Evolutionary conservation across 208 protist genomes (phyloP), one percentile per base, ranked within the genome.

Genomic region (Trypanosoma platydactyli): DNA sequence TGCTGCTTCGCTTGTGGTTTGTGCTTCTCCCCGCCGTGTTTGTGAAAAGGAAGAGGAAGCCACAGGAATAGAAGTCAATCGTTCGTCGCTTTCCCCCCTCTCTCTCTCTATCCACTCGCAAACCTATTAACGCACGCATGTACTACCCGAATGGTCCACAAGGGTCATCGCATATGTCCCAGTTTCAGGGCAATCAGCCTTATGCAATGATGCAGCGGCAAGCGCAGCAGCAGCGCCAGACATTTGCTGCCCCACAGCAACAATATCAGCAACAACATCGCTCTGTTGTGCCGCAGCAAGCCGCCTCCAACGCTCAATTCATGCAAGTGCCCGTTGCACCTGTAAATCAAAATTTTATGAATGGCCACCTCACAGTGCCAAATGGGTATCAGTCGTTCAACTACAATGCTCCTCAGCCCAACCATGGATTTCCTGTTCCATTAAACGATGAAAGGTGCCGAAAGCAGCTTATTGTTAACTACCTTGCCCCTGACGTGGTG

Each of bases 391-490:
- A 66, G 29, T 5, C 11, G 9, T 20, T 56, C 5, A 16, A 22
- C 18, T 56, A 49, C 25, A 53, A n/a, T 22, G 13, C 27, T 7
- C 35, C 44, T 4, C 57, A 63, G 7, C 57, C 42, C 2, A 80
- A 79, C 44, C 72, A 83, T 42, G 75, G 58, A 41, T 68, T 73
- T 13, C 76, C 80, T 13, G 45, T 79, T 20, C 52, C 79, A 11
- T 66, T 69, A 0, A 63, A 85, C 13, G 86, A 92, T 54, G 86
- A 92, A 45, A 69, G 83, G 11, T 89, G 86, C 58, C 72, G 68
- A 16, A 92, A 88, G 71, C 83, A 90, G 65, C 73, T 92, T 1
- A 92, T 92, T 67, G 86, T 92, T 4, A 92, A 92, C 73, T 92
- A 92, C 57, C 64, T 92, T 6, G 83, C 83, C 0, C 79, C 81